phyloP scores from a whole-genome alignment of 1,284 basidiomycete species.

The Hortiboletus rubellus region DNA sequence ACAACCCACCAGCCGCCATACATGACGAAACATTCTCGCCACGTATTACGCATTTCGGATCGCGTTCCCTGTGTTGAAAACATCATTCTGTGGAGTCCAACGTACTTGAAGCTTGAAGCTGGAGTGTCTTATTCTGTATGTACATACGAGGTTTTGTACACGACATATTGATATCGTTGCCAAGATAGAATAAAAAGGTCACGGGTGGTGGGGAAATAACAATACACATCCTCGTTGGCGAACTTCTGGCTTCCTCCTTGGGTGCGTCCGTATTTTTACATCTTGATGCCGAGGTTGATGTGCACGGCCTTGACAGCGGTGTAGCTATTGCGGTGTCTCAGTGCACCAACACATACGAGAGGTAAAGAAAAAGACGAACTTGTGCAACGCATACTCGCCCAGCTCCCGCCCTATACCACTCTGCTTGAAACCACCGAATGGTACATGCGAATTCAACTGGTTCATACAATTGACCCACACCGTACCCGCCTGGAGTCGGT shows the following conservation, averaged over 20 bases:
- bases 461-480: constrained; percentile 82
- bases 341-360: constrained; percentile 6
- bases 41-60: no score
- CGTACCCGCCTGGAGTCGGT: constrained; percentile 82
- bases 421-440: constrained; percentile 91
- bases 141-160: background rate
- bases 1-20: no score
- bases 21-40: no score
- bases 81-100: no score
- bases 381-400: constrained; percentile 76
- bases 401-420: constrained; percentile 84
- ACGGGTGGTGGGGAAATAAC: background rate
- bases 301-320: constrained; percentile 84
- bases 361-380: constrained; percentile 43
- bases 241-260: background rate
- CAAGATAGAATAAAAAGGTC: background rate
- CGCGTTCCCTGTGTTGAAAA: no score
- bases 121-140: no score
- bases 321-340: constrained; percentile 54
- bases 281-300: constrained; percentile 58
- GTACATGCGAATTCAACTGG: constrained; percentile 61
- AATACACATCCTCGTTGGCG: constrained; percentile 1
- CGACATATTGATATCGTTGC: background rate
- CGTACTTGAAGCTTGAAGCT: no score
- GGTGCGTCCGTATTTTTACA: constrained; percentile 10